Percentiles rank a stretch among this genome's conserved stretches.
These are phyloP conservation scores for Prototheca wickerhamii DNA, from an alignment of 163 green algal genomes.

Conservation along the genomic window DNA sequence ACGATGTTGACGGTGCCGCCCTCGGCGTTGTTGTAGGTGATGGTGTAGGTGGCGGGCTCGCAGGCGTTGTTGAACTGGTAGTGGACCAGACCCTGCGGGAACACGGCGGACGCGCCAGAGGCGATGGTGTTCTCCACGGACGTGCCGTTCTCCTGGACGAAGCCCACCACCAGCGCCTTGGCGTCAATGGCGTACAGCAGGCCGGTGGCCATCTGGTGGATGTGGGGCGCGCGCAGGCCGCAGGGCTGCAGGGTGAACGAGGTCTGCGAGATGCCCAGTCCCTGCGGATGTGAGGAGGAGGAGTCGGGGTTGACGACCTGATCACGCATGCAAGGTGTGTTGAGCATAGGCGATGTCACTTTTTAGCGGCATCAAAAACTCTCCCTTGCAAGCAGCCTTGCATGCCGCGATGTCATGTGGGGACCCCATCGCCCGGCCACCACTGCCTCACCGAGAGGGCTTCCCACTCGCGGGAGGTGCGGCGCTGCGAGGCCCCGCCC, in stretches of 20 bases:
- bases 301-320: no score
- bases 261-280: conserved; percentile 13
- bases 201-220: conserved; percentile 12
- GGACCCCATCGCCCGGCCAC: neutral
- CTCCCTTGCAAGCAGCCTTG: no score
- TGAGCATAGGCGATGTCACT: no score
- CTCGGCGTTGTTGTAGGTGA: conserved; percentile 21
- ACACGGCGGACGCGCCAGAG: conserved; percentile 17
- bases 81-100: conserved; percentile 24
- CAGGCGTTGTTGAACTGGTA: conserved; percentile 27
- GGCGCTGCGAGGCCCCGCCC: neutral
- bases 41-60: conserved; percentile 14
- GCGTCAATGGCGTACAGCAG: conserved; percentile 19
- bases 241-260: conserved; percentile 13
- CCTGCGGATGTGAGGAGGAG: no score
- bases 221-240: conserved; percentile 10
- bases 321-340: no score
- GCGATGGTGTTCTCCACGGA: conserved; percentile 16
- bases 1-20: conserved; percentile 13
- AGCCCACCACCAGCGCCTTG: conserved; percentile 14
- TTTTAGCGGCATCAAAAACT: no score
- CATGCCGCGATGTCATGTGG: no score
- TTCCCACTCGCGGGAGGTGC: conserved; percentile 3
- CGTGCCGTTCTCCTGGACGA: conserved; percentile 15
- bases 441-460: neutral